A percentile compares a stretch with the other conserved stretches of the same genome.
phyloP scores from a whole-genome alignment of 768 basidiomycete species.

The Russula ochroleuca region DNA sequence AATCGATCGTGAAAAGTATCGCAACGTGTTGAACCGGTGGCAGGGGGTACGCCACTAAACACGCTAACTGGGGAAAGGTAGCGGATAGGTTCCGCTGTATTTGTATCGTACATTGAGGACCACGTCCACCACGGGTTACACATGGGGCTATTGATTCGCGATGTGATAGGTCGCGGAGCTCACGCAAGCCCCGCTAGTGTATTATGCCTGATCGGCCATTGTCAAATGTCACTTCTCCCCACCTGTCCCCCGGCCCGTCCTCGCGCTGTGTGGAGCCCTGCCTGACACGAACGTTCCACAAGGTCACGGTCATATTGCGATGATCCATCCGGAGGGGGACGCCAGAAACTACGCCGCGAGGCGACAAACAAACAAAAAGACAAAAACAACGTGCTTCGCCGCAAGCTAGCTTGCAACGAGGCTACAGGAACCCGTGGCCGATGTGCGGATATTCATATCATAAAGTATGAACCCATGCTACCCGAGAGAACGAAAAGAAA shows the following conservation, averaged over 20 bases:
- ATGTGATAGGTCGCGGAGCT: conserved; percentile 4
- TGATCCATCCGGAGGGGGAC: background rate
- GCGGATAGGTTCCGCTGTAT: background rate
- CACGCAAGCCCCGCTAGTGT: background rate
- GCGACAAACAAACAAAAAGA: background rate
- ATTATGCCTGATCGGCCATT: background rate
- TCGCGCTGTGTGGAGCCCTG: background rate
- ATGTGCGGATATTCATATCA: background rate
- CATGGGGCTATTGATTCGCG: background rate
- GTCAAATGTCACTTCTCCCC: background rate
- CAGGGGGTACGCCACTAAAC: conserved; percentile 5
- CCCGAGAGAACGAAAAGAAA: background rate
- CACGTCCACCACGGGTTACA: background rate
- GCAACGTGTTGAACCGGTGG: conserved; percentile 24
- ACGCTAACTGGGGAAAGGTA: background rate
- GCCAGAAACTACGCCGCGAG: background rate
- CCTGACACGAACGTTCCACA: background rate
- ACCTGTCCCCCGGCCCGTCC: background rate
- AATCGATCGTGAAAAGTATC: background rate
- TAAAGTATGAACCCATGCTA: background rate
- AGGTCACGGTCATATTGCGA: background rate
- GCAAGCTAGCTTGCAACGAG: background rate
- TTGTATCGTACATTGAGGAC: background rate
- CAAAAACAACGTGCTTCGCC: background rate
- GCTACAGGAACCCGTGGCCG: background rate